Evolutionary conservation across 176 grass and related monocot genomes (phyloP).

Genomic region (Secale cereale): DNA sequence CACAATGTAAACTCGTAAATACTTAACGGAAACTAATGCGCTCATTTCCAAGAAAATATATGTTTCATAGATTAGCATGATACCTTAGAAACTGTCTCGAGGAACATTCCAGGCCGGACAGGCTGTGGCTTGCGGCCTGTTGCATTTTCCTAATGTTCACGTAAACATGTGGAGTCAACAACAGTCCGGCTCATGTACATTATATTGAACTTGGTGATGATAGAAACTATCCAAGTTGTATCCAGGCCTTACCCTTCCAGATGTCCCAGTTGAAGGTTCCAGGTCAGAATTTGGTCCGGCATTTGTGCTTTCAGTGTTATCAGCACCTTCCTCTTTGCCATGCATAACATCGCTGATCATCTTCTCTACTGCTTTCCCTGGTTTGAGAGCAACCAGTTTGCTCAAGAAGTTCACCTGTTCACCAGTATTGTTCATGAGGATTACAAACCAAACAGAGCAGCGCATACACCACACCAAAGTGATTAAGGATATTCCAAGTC

Average conservation of each 20-base stretch:
- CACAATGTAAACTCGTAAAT: not conserved
- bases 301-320: conserved; percentile 38
- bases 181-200: not conserved
- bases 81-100: conserved; percentile 90
- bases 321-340: conserved; percentile 77
- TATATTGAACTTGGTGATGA: not conserved
- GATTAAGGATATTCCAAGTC: not conserved
- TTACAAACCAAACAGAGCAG: not conserved
- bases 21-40: not conserved
- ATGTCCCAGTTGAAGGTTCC: conserved; percentile 42
- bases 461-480: not conserved
- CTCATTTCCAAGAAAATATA: not conserved
- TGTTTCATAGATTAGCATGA: not conserved
- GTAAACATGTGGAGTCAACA: conserved; percentile 2
- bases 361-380: conserved; percentile 60
- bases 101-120: conserved; percentile 93
- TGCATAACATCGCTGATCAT: conserved; percentile 83
- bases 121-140: conserved; percentile 63
- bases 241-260: conserved; percentile 62
- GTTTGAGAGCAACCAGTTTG: conserved; percentile 81
- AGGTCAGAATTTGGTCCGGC: conserved; percentile 27
- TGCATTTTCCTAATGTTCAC: conserved; percentile 57
- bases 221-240: conserved; percentile 4
- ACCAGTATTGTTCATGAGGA: not conserved
- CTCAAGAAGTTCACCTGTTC: conserved; percentile 87